These are phyloP conservation scores for Rhamnella rubrinervis DNA, from an alignment of 331 rosid genomes.

Conservation along the genomic window DNA sequence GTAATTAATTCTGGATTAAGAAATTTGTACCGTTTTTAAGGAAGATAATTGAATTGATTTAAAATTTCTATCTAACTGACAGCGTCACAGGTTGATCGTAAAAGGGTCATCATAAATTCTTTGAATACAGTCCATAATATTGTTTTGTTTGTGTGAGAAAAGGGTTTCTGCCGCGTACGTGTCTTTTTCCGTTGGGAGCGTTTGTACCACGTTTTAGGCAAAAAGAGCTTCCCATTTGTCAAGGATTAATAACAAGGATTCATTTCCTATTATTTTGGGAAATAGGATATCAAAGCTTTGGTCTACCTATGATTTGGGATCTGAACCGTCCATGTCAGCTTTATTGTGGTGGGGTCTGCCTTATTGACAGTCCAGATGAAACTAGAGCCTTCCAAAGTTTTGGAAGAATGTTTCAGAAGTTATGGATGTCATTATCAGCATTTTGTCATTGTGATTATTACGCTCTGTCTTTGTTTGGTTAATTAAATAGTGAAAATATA, in stretches of 20 bases:
- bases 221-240: no score
- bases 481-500: no score
- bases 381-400: slow-evolving; percentile 6
- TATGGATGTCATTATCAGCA: no score
- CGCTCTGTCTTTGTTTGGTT: no score
- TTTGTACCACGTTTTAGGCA: slow-evolving; percentile 2
- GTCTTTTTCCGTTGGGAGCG: not conserved
- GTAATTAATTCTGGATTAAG: slow-evolving; percentile 1
- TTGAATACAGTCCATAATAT: not conserved
- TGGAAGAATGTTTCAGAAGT: slow-evolving; percentile 8
- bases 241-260: not conserved
- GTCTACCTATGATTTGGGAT: not conserved
- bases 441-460: no score
- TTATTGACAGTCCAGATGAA: slow-evolving; percentile 13
- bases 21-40: slow-evolving; percentile 12
- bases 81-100: not conserved
- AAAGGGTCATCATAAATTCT: not conserved
- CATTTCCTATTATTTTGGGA: slow-evolving; percentile 9
- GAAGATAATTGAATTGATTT: not conserved
- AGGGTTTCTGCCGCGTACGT: slow-evolving; percentile 8
- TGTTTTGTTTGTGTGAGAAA: not conserved
- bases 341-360: not conserved
- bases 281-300: slow-evolving; percentile 22
- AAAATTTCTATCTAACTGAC: slow-evolving; percentile 2
- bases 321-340: not conserved